Base-by-base conservation (phyloP, 108 stramenopile species). In the Skeletonema tropicum region DNA sequence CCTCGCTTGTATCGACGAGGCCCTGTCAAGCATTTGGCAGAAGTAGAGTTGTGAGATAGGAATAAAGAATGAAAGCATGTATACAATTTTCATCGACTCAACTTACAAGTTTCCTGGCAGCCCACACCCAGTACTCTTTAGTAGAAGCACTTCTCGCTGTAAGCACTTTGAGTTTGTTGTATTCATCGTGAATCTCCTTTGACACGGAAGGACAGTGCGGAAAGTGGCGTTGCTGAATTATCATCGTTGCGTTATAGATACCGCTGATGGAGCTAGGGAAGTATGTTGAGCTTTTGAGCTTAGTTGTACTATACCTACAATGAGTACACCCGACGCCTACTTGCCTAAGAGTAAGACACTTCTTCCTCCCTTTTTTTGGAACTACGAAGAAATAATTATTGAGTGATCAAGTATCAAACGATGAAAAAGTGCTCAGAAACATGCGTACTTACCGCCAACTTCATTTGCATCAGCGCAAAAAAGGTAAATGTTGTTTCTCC, bases 241-340 rank as follows among this genome's bases (percentile, higher is more conserved):
- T 82, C 81, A 82, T 82, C 5, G 81, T 82, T 12, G 81, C 81
- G 30, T 82, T 82, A 26, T 82, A 82, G 15, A 82, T 77, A 11
- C 71, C 81, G 42, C 61, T 68, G 19, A 82, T 66, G 15, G 71
- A 74, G 10, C 57, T 57, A 12, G 81, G 81, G 33, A 74, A 82
- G 52, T 82, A 81, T 29, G 76, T 73, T 52, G 62, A 82, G 9
- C 81, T 76, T 52, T 82, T 81, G 15, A 74, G 58, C 59, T 81
- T 81, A 6, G 57, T 45, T 15, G 35, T 46, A 19, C 69, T 65
- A 6, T 57, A 69, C 38, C 60, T 74, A 63, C 93, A 94, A 64
- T 92, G 88, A 30, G 87, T 85, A 65, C 94, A 95, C 25, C 94
- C 86, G 71, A 95, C 89, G 7, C 94, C 94, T 31, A 95, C 85